A percentile compares a stretch with the other conserved stretches of the same genome.
These are phyloP conservation scores for Amniculicola lignicola DNA, from an alignment of 495 filamentous ascomycete species.

Conservation along the genomic window DNA sequence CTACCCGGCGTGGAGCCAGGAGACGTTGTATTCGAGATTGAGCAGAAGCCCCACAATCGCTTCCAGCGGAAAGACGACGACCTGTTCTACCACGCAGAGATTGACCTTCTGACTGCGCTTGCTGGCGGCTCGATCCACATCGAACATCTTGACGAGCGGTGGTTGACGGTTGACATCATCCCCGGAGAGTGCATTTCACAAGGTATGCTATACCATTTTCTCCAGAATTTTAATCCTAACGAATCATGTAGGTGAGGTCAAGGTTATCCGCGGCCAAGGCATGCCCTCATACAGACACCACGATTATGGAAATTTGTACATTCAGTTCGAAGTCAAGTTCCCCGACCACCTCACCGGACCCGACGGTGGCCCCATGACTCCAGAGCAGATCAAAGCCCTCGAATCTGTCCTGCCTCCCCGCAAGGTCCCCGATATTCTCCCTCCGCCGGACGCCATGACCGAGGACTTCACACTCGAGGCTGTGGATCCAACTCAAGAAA, in stretches of 20 bases:
- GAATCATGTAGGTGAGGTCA: constrained; percentile 71
- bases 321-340: constrained; percentile 98
- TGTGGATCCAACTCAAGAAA: constrained; percentile 67
- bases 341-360: constrained; percentile 50
- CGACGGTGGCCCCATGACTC: constrained; percentile 56
- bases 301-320: constrained; percentile 92
- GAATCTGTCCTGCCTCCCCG: constrained; percentile 79
- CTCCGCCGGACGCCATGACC: constrained; percentile 73
- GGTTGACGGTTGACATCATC: constrained; percentile 85
- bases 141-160: constrained; percentile 96
- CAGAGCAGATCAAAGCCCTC: constrained; percentile 56
- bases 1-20: constrained; percentile 87
- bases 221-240: constrained; percentile 22
- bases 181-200: constrained; percentile 91
- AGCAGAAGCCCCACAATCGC: constrained; percentile 91
- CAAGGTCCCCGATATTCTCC: constrained; percentile 56
- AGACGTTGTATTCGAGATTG: constrained; percentile 95
- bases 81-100: constrained; percentile 90
- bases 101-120: constrained; percentile 92
- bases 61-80: constrained; percentile 98
- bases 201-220: constrained; percentile 53
- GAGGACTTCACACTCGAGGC: constrained; percentile 83
- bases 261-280: constrained; percentile 93
- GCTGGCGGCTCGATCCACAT: constrained; percentile 84
- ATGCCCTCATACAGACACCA: constrained; percentile 98